Percentiles rank a stretch among this genome's conserved stretches.
These are phyloP conservation scores for Barbarea vulgaris DNA, from an alignment of 345 rosid genomes.

Conservation along the genomic window DNA sequence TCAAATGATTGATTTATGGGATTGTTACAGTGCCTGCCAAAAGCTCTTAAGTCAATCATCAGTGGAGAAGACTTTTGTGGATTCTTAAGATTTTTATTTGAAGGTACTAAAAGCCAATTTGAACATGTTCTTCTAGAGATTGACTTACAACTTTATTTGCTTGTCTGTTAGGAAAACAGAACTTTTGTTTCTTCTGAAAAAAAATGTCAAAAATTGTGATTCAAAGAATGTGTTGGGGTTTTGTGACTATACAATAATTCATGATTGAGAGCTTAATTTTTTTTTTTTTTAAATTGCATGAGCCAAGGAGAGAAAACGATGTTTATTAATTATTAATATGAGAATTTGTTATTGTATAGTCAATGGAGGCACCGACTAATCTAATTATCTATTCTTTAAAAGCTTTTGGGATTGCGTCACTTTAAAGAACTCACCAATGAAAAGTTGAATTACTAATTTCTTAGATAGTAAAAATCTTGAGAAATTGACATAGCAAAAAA, in stretches of 20 bases:
- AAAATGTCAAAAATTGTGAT: conserved; percentile 3
- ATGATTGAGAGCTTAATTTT: not conserved
- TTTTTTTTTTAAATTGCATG: not conserved
- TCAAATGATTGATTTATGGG: not conserved
- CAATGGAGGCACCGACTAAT: not conserved
- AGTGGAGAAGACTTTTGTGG: conserved; percentile 24
- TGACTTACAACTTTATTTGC: conserved; percentile 7
- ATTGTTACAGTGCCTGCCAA: conserved; percentile 1
- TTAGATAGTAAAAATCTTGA: not conserved
- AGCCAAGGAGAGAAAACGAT: not conserved
- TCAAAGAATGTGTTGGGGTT: not conserved
- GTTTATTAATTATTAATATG: too few species aligned
- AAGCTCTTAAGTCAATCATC: not conserved
- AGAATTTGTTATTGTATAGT: not conserved
- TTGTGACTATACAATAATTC: not conserved
- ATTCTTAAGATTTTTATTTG: conserved; percentile 21
- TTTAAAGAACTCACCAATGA: not conserved
- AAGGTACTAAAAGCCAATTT: conserved; percentile 19
- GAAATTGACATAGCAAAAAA: not conserved
- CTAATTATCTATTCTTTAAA: not conserved
- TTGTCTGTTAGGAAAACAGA: conserved; percentile 1
- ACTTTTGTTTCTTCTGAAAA: not conserved
- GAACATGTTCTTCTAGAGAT: conserved; percentile 28
- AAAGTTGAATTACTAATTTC: not conserved
- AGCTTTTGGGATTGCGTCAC: not conserved